Percentiles rank a stretch among this genome's conserved stretches.
Conservation (phyloP, 1,139 yeast genomes). For the Magnusiomyces ingens region DNA sequence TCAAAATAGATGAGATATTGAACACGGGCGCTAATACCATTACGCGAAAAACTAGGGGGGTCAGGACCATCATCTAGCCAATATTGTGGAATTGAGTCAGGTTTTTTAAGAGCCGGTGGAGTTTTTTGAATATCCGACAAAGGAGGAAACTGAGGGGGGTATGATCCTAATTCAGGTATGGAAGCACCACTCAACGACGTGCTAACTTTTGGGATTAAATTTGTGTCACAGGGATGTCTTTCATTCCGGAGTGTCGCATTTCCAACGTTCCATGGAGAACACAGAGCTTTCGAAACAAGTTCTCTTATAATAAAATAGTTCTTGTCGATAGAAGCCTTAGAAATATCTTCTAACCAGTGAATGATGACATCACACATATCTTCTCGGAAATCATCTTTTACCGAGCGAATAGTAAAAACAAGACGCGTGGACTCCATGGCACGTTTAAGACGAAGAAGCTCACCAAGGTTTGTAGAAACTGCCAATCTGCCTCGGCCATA, state of each 20-base stretch:
- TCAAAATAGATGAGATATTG: constrained; percentile 70
- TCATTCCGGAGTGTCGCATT: constrained; percentile 11
- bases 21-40: constrained; percentile 43
- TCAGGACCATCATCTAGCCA: constrained; percentile 34
- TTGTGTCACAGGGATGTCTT: neutral
- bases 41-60: constrained; percentile 7
- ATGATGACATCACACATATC: constrained; percentile 73
- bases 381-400: constrained; percentile 69
- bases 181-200: constrained; percentile 30
- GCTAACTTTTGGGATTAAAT: constrained; percentile 14
- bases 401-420: constrained; percentile 57
- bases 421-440: constrained; percentile 55
- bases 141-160: constrained; percentile 13
- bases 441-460: constrained; percentile 48
- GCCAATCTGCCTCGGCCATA: constrained; percentile 67
- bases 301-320: constrained; percentile 45
- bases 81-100: constrained; percentile 40
- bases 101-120: constrained; percentile 37
- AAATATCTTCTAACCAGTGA: constrained; percentile 55
- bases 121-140: constrained; percentile 5
- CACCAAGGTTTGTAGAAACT: constrained; percentile 46
- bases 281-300: constrained; percentile 49
- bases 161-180: constrained; percentile 16
- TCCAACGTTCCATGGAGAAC: constrained; percentile 47
- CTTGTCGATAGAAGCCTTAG: constrained; percentile 50